Evolutionary conservation across 2,329 filamentous ascomycete genomes (phyloP).

Genomic region (Aspergillus novofumigatus): DNA sequence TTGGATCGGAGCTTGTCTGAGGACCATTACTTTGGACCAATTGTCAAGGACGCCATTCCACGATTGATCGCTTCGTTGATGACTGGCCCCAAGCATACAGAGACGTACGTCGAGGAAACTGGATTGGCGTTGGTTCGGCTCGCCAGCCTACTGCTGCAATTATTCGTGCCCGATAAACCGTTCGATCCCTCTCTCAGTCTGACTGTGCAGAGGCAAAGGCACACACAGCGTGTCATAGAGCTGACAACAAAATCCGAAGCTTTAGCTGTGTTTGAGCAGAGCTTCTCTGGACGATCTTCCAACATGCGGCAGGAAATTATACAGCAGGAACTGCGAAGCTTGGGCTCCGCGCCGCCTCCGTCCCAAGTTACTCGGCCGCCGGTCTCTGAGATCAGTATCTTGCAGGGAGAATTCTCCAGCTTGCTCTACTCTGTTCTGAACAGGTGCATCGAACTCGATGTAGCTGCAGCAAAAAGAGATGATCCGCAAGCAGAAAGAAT

Average conservation of each 20-base stretch:
- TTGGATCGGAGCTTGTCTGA: conserved; percentile 18
- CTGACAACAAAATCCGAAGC: conserved; percentile 57
- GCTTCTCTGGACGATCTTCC: conserved; percentile 63
- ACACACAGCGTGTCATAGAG: conserved; percentile 53
- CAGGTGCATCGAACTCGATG: conserved; percentile 29
- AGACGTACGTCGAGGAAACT: conserved; percentile 31
- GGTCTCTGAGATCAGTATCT: conserved; percentile 60
- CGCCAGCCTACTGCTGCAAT: conserved; percentile 65
- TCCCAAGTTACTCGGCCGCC: conserved; percentile 69
- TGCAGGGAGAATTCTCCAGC: conserved; percentile 82
- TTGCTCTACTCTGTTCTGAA: conserved; percentile 62
- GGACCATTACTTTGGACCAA: conserved; percentile 35
- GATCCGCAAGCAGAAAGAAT: conserved; percentile 25
- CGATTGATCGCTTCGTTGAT: conserved; percentile 24
- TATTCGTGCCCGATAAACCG: conserved; percentile 81
- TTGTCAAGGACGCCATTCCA: conserved; percentile 28
- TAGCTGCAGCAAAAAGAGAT: conserved; percentile 14
- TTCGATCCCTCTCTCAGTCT: conserved; percentile 71
- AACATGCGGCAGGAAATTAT: conserved; percentile 64
- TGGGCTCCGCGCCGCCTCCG: conserved; percentile 64
- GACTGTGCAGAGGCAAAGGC: conserved; percentile 59
- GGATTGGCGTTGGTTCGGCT: conserved; percentile 71
- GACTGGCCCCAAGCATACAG: conserved; percentile 7
- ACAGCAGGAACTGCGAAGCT: conserved; percentile 55
- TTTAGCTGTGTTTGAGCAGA: conserved; percentile 61